These are phyloP conservation scores for Fusarium lyarnte DNA, from an alignment of 2,329 filamentous ascomycete species.

Conservation along the genomic window DNA sequence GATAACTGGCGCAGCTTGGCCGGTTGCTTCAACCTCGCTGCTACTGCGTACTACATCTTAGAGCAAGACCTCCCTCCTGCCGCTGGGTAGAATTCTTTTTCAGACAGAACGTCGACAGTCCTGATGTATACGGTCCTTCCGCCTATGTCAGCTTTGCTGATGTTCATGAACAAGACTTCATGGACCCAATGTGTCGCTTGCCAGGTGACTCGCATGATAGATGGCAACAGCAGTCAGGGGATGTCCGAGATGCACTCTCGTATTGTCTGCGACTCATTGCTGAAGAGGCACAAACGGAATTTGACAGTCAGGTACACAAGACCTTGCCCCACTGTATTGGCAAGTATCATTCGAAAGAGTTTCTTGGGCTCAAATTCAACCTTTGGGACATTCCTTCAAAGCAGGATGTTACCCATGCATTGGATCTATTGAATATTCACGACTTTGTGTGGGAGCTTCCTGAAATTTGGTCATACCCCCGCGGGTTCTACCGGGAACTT, in stretches of 20 bases:
- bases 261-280: not conserved
- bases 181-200: rapidly evolving
- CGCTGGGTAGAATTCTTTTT: rapidly evolving
- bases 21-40: not conserved
- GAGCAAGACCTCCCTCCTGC: not conserved
- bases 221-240: not conserved
- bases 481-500: rapidly evolving
- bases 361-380: not conserved
- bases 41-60: not conserved
- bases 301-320: rapidly evolving
- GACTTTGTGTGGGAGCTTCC: not conserved
- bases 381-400: not conserved
- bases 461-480: not conserved
- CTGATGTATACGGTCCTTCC: not conserved
- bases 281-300: not conserved
- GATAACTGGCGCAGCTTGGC: not conserved
- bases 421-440: not conserved
- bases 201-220: rapidly evolving
- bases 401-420: rapidly evolving
- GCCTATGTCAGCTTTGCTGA: rapidly evolving
- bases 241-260: not conserved
- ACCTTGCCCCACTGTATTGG: not conserved
- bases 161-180: rapidly evolving
- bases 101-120: rapidly evolving
- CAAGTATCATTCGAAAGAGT: not conserved